These are phyloP conservation scores for Adansonia gregorii DNA, from an alignment of 441 rosid species.

Conservation along the genomic window DNA sequence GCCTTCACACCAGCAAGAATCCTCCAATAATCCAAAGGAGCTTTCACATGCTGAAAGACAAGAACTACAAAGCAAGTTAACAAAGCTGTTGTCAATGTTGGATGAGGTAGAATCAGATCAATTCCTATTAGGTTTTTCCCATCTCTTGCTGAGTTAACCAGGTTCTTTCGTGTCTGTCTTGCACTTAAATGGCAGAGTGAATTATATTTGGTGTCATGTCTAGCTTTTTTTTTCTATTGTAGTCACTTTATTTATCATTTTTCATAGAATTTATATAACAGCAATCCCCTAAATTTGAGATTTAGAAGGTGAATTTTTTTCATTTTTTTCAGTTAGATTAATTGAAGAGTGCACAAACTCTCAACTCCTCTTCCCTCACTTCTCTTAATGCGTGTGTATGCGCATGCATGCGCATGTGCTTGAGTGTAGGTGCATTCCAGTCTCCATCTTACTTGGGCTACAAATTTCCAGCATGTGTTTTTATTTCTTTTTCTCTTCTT, in stretches of 20 bases:
- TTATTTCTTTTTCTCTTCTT: background rate
- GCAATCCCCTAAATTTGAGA: background rate
- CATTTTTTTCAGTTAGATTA: background rate
- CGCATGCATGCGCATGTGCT: background rate
- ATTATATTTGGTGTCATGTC: background rate
- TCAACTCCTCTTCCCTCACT: background rate
- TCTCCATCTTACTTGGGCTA: background rate
- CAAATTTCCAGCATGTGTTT: background rate
- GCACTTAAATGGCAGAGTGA: background rate
- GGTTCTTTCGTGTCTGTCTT: background rate
- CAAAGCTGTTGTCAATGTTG: constrained; percentile 87
- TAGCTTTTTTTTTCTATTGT: background rate
- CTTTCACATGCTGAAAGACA: constrained; percentile 87
- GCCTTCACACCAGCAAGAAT: constrained; percentile 56
- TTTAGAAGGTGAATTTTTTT: background rate
- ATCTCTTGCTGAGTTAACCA: constrained; percentile 2
- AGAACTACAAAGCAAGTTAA: constrained; percentile 84
- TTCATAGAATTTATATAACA: background rate
- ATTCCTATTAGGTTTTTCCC: background rate
- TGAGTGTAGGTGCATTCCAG: background rate
- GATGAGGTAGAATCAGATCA: constrained; percentile 66
- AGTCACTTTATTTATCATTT: background rate
- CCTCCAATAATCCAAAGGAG: constrained; percentile 49
- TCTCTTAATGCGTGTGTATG: background rate
- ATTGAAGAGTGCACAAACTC: background rate